These are phyloP conservation scores for Pneumocystis canis DNA, from an alignment of 1,139 yeast species.

Conservation along the genomic window DNA sequence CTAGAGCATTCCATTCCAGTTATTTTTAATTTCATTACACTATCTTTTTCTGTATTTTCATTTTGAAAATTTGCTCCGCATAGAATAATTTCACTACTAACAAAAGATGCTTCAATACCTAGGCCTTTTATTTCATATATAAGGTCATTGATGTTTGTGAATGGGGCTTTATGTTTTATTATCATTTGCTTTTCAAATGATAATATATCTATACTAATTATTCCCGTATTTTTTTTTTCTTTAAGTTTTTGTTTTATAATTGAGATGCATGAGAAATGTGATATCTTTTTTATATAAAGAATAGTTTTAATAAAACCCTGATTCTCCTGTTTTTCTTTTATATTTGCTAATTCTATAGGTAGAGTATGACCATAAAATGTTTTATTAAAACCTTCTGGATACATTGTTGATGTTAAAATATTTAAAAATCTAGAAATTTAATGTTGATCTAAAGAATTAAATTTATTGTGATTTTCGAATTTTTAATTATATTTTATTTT, in stretches of 20 bases:
- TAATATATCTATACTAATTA: not conserved
- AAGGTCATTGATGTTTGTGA: not conserved
- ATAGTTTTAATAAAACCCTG: not conserved
- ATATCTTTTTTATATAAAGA: not conserved
- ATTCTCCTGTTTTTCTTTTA: not conserved
- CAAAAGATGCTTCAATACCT: not conserved
- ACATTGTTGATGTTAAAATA: not conserved
- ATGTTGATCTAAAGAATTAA: no score
- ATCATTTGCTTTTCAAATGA: not conserved
- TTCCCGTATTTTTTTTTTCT: not conserved
- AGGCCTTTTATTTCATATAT: not conserved
- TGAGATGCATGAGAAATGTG: not conserved
- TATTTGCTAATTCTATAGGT: not conserved
- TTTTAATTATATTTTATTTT: not conserved
- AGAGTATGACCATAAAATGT: not conserved
- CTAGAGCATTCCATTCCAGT: slow-evolving; percentile 84
- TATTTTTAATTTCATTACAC: slow-evolving; percentile 23
- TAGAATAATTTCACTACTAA: not conserved
- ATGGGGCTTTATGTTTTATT: not conserved
- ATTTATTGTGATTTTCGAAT: not conserved
- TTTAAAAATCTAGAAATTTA: not conserved
- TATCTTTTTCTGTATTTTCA: not conserved
- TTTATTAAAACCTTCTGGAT: not conserved
- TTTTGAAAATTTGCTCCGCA: not conserved
- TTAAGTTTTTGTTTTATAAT: not conserved